phyloP scores from a whole-genome alignment of 345 rosid species.

The Lagerstroemia speciosa region DNA sequence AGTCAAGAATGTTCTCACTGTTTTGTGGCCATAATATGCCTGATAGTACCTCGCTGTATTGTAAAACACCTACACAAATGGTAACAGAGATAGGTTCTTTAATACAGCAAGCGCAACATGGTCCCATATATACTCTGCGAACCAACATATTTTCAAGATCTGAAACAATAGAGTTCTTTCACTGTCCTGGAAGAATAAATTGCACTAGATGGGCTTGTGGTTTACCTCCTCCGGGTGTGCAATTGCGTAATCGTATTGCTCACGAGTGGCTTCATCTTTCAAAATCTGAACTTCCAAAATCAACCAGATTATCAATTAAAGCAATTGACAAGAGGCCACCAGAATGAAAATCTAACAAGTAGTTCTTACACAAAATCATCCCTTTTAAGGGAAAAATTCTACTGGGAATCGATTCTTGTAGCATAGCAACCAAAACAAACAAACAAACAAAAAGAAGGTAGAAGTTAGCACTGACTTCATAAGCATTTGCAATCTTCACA shows the following conservation, averaged over 20 bases:
- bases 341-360: background rate
- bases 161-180: too few relatives aligned
- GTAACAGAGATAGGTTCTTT: background rate
- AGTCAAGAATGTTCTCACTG: slow-evolving; percentile 40
- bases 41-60: slow-evolving; percentile 88
- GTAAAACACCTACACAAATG: slow-evolving; percentile 58
- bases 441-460: background rate
- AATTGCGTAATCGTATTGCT: slow-evolving; percentile 89
- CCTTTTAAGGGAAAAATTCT: background rate
- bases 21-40: slow-evolving; percentile 89
- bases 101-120: too few relatives aligned
- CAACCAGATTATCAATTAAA: background rate
- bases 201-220: background rate
- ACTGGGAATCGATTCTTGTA: background rate
- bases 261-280: slow-evolving; percentile 93
- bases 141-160: too few relatives aligned
- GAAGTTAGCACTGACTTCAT: slow-evolving; percentile 44
- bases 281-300: slow-evolving; percentile 47
- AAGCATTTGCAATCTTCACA: slow-evolving; percentile 93
- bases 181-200: background rate
- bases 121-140: too few relatives aligned
- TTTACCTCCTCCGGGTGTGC: slow-evolving; percentile 92
- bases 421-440: background rate
- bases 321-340: background rate
- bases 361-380: background rate